These are phyloP conservation scores for Neurospora sublineolata DNA, from an alignment of 495 filamentous ascomycete species.

Conservation along the genomic window DNA sequence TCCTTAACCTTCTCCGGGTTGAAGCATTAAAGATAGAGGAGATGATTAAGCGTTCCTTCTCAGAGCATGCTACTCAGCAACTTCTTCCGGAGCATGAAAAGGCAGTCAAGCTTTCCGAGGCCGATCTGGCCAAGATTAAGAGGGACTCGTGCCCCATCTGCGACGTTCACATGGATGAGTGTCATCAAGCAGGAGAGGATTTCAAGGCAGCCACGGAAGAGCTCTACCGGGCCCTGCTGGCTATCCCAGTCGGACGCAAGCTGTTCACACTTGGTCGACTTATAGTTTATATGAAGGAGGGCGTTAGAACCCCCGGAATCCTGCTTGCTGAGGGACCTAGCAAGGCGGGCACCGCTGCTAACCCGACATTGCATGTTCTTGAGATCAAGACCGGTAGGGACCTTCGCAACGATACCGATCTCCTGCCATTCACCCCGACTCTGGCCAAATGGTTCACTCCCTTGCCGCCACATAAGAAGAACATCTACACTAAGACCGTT, in stretches of 20 bases:
- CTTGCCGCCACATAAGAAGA: constrained; percentile 44
- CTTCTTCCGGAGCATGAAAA: constrained; percentile 90
- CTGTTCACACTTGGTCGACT: constrained; percentile 63
- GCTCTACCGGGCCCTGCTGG: constrained; percentile 57
- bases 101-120: constrained; percentile 83
- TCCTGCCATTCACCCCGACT: constrained; percentile 63
- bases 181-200: constrained; percentile 69
- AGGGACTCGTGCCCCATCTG: constrained; percentile 74
- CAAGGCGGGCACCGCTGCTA: constrained; percentile 38
- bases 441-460: constrained; percentile 50
- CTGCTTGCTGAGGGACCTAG: constrained; percentile 61
- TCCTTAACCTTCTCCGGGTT: constrained; percentile 86
- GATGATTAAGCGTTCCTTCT: constrained; percentile 99
- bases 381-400: constrained; percentile 55
- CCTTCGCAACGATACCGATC: constrained; percentile 60
- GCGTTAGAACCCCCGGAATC: constrained; percentile 67
- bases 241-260: constrained; percentile 66
- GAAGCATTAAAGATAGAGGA: constrained; percentile 98
- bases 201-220: constrained; percentile 62
- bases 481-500: constrained; percentile 51
- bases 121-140: constrained; percentile 80
- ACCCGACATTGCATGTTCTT: constrained; percentile 61
- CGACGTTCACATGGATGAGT: constrained; percentile 63
- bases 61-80: constrained; percentile 96
- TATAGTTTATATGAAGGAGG: constrained; percentile 60